phyloP scores from a whole-genome alignment of 495 filamentous ascomycete genomes.

The Lasiosphaeria miniovina region DNA sequence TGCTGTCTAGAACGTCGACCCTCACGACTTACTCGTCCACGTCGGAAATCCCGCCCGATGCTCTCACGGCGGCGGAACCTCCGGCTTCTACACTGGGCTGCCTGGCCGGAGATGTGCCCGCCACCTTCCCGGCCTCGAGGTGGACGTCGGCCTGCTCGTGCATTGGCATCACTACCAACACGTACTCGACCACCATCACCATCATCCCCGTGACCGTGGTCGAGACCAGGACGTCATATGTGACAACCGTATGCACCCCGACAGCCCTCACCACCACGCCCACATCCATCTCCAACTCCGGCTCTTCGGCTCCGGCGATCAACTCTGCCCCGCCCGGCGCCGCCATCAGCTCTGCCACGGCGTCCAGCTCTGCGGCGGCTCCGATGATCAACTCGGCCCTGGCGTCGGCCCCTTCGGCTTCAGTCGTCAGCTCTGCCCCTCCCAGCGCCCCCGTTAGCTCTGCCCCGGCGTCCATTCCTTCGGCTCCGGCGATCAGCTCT shows the following conservation, averaged over 20 bases:
- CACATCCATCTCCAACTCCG: too few relatives aligned
- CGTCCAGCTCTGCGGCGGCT: neutral
- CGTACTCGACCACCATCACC: neutral
- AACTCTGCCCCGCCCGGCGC: neutral
- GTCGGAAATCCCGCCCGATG: neutral
- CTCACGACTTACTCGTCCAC: neutral
- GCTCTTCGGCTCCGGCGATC: too few relatives aligned
- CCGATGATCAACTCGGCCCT: neutral
- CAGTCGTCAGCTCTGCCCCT: too few relatives aligned
- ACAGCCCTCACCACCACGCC: too few relatives aligned
- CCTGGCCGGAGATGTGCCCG: neutral
- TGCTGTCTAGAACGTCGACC: neutral
- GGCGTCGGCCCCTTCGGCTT: too few relatives aligned
- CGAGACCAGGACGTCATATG: neutral
- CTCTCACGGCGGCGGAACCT: neutral
- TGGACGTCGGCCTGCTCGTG: slow-evolving; percentile 1
- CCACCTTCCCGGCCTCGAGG: neutral
- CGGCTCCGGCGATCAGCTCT: too few relatives aligned
- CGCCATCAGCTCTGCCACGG: neutral
- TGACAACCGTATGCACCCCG: neutral
- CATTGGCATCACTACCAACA: slow-evolving; percentile 2
- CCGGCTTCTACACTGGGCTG: neutral
- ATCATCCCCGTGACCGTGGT: neutral
- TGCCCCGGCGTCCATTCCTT: neutral
- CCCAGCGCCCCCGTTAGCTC: neutral